phyloP scores from a whole-genome alignment of 1,139 yeast genomes.

The Magnusiomyces tetraspermus region DNA sequence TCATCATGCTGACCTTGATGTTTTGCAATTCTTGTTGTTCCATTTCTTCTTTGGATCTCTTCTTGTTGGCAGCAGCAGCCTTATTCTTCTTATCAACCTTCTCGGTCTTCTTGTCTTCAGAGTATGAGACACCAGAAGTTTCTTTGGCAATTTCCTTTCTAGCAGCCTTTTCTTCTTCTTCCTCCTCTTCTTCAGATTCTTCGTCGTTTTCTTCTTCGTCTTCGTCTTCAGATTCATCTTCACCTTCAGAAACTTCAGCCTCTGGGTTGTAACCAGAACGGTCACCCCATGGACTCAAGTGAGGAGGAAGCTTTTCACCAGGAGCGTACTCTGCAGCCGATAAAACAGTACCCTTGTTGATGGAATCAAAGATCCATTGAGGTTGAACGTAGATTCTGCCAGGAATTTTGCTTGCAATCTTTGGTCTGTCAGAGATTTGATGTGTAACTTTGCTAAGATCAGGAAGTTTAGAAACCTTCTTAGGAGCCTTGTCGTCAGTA shows the following conservation, averaged over 20 bases:
- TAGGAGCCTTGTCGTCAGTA: conserved; percentile 17
- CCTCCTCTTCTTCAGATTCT: conserved; percentile 31
- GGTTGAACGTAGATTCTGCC: conserved; percentile 96
- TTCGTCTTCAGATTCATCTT: conserved; percentile 35
- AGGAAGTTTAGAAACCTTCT: conserved; percentile 34
- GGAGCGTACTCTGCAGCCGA: conserved; percentile 80
- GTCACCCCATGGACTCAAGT: conserved; percentile 98
- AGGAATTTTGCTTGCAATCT: conserved; percentile 61
- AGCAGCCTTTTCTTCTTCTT: conserved; percentile 33
- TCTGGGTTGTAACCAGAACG: conserved; percentile 82
- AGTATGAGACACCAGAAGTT: conserved; percentile 73
- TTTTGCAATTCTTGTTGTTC: conserved; percentile 74
- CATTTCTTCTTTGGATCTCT: conserved; percentile 28
- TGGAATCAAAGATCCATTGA: conserved; percentile 92
- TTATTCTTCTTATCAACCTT: not conserved
- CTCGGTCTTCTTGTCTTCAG: conserved; percentile 37
- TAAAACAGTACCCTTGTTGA: conserved; percentile 66
- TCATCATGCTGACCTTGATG: conserved; percentile 91
- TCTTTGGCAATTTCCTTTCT: conserved; percentile 87
- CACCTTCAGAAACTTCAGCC: conserved; percentile 36
- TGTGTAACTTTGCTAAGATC: conserved; percentile 73
- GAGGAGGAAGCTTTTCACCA: conserved; percentile 94
- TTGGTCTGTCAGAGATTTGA: conserved; percentile 90
- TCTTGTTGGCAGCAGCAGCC: conserved; percentile 24
- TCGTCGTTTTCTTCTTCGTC: conserved; percentile 38